A percentile compares a stretch with the other conserved stretches of the same genome.
Evolutionary conservation across 352 stramenopile species (phyloP).

Genomic region (Phytopythium mirpurense): DNA sequence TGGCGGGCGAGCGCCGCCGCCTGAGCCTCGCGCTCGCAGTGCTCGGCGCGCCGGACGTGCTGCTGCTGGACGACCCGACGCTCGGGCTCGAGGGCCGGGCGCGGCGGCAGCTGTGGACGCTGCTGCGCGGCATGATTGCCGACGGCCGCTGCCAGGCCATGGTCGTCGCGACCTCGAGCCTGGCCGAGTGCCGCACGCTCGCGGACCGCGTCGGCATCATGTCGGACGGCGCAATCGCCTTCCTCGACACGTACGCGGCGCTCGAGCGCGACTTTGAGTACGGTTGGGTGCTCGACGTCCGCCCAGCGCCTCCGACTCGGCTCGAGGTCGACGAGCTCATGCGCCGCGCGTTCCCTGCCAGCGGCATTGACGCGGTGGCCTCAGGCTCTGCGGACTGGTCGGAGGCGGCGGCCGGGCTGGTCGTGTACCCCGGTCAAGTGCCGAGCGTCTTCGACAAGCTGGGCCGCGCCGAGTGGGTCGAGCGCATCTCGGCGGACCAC

Average conservation of each 20-base stretch:
- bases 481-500: constrained; percentile 6
- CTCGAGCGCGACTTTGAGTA: constrained; percentile 14
- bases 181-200: constrained; percentile 13
- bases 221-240: constrained; percentile 13
- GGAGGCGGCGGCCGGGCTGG: neutral
- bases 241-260: constrained; percentile 9
- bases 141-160: constrained; percentile 6
- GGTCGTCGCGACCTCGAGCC: constrained; percentile 10
- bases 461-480: constrained; percentile 9
- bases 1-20: constrained; percentile 5
- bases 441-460: constrained; percentile 6
- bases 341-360: neutral
- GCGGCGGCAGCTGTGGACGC: constrained; percentile 8
- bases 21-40: constrained; percentile 10
- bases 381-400: neutral
- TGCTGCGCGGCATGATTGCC: constrained; percentile 3
- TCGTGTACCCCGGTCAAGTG: constrained; percentile 6
- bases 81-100: constrained; percentile 9
- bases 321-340: neutral
- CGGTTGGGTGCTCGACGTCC: constrained; percentile 17
- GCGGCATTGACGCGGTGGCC: neutral
- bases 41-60: constrained; percentile 9
- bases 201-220: constrained; percentile 11
- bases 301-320: neutral
- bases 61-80: constrained; percentile 16